These are phyloP conservation scores for Dalbergia cultrata DNA, from an alignment of 306 rosid genomes.

Conservation along the genomic window DNA sequence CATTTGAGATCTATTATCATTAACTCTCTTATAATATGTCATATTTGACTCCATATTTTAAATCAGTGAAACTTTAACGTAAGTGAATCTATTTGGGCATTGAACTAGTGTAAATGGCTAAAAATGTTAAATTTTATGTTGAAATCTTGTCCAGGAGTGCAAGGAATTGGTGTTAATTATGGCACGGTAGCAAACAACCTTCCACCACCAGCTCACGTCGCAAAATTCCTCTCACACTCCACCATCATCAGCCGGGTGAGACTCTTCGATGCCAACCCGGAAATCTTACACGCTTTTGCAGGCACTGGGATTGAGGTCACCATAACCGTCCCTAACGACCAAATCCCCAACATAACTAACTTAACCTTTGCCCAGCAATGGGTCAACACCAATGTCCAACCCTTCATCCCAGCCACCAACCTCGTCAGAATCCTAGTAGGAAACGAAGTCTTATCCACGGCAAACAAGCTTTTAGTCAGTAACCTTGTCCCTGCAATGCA, in stretches of 20 bases:
- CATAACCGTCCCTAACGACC: conserved; percentile 66
- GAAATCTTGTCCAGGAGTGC: conserved; percentile 42
- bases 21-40: too few relatives aligned
- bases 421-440: conserved; percentile 66
- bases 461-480: conserved; percentile 60
- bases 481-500: conserved; percentile 80
- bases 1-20: too few relatives aligned
- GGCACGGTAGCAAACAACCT: conserved; percentile 79
- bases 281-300: conserved; percentile 65
- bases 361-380: conserved; percentile 62
- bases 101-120: too few relatives aligned
- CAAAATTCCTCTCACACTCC: conserved; percentile 62
- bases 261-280: conserved; percentile 66
- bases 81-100: too few relatives aligned
- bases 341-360: conserved; percentile 66
- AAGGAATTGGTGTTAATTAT: conserved; percentile 80
- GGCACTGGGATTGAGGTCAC: conserved; percentile 63
- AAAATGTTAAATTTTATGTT: too few relatives aligned
- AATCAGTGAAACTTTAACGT: too few relatives aligned
- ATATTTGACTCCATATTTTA: too few relatives aligned
- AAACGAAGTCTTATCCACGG: conserved; percentile 76
- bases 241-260: conserved; percentile 64
- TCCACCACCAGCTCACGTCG: conserved; percentile 70
- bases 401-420: conserved; percentile 65
- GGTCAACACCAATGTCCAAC: conserved; percentile 65